Base-by-base conservation (phyloP, 2,329 filamentous ascomycete genomes). In the Aspergillus pseudotamarii region DNA sequence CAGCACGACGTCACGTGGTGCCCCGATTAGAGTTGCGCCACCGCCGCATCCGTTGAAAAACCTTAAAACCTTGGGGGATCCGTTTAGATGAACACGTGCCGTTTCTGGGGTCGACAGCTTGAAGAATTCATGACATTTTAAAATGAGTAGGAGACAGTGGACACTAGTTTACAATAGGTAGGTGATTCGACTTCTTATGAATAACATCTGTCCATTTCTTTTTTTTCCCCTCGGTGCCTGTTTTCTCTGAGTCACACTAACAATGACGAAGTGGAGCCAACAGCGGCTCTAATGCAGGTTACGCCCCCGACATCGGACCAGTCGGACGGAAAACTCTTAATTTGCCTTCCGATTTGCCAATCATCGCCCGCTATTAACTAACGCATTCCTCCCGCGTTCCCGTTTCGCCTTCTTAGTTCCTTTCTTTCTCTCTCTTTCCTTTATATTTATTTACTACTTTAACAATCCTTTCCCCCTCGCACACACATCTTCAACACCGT, bases 301-400 rank as follows among this genome's bases (percentile, higher is more conserved):
- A 11, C 6, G 30, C 11, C 6, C 19, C 51, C 51, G 51, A 55
- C 32, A 38, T 55, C 51, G 51, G 51, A 38, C 32, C 14, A 9
- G 9, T 12, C 12, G 4, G n/a, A 11, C 23, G 51, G 34, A 55
- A 55, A 55, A 55, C 51, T 55, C 51, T 55, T 55, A 55, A 38
- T 55, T 55, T 38, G 51, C 51, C 51, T 16, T 55, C 51, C 51
- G 51, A 55, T 55, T 55, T 55, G 51, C 51, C 51, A 55, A 55
- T 55, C 51, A 55, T 23, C 51, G 30, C 9, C 51, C 30, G 51
- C 51, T 54, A 54, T 54, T 54, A 54, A 54, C 51, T 54, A 54
- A 54, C 51, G 9, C 14, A 14, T 34, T 23, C 51, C 21, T 54
- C 51, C 51, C 30, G 30, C 32, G 12, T 51, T 26, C 26, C 23